These are phyloP conservation scores for Wickerhamiella occidentalis DNA, from an alignment of 805 yeast species.

Conservation along the genomic window DNA sequence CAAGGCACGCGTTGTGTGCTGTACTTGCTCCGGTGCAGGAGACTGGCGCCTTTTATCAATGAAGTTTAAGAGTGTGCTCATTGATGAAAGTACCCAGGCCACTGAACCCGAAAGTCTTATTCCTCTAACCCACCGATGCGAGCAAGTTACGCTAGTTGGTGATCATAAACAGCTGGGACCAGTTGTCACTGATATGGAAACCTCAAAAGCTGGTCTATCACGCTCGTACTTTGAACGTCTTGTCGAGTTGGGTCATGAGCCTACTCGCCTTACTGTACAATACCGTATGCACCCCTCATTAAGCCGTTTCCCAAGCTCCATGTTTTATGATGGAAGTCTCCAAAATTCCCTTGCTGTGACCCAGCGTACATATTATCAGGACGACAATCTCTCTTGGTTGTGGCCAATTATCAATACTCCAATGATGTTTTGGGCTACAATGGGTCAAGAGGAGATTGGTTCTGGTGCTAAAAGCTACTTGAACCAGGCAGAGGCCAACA, in stretches of 20 bases:
- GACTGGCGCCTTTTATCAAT: slow-evolving; percentile 46
- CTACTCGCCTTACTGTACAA: slow-evolving; percentile 79
- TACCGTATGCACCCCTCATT: slow-evolving; percentile 89
- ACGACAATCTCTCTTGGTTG: slow-evolving; percentile 20
- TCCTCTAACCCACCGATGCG: slow-evolving; percentile 80
- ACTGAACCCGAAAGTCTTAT: slow-evolving; percentile 85
- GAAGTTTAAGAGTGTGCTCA: slow-evolving; percentile 63
- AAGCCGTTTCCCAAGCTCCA: slow-evolving; percentile 77
- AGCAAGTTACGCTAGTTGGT: slow-evolving; percentile 82
- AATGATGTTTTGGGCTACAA: slow-evolving; percentile 93
- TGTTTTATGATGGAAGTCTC: slow-evolving; percentile 84
- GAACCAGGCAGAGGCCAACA: slow-evolving; percentile 82
- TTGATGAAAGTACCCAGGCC: slow-evolving; percentile 91
- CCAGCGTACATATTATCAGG: slow-evolving; percentile 35
- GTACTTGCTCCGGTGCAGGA: slow-evolving; percentile 90
- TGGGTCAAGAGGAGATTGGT: slow-evolving; percentile 81
- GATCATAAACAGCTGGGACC: slow-evolving; percentile 96
- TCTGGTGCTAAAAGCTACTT: slow-evolving; percentile 69
- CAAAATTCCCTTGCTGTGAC: slow-evolving; percentile 84
- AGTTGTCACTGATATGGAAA: slow-evolving; percentile 65
- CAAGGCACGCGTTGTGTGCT: slow-evolving; percentile 66
- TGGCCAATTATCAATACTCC: slow-evolving; percentile 80
- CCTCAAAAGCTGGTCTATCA: slow-evolving; percentile 74
- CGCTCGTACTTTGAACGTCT: slow-evolving; percentile 84
- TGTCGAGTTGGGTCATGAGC: slow-evolving; percentile 68